A percentile compares a stretch with the other conserved stretches of the same genome.
Evolutionary conservation across 495 filamentous ascomycete genomes (phyloP).

Genomic region (Xanthoparmelia taractica): DNA sequence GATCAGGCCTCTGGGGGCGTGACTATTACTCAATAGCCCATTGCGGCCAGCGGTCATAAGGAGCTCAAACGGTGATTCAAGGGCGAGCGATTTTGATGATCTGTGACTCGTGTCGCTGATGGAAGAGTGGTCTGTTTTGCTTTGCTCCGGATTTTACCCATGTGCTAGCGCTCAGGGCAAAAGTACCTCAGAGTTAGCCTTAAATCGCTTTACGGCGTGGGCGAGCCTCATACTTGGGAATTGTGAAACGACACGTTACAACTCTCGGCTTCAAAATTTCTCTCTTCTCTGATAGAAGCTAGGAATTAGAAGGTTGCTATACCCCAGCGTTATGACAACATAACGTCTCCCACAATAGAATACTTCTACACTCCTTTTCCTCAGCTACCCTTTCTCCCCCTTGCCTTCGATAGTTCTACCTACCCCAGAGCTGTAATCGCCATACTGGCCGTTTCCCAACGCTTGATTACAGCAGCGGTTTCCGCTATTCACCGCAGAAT

Average conservation of each 20-base stretch:
- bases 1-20: background rate
- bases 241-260: constrained; percentile 16
- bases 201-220: constrained; percentile 3
- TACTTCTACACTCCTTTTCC: constrained; percentile 17
- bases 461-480: background rate
- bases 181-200: background rate
- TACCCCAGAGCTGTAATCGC: background rate
- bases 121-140: background rate
- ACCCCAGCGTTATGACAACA: constrained; percentile 3
- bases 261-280: background rate
- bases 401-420: constrained; percentile 13
- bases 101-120: no score
- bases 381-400: constrained; percentile 1
- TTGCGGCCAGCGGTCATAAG: background rate
- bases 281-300: background rate
- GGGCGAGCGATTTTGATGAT: no score
- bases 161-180: background rate
- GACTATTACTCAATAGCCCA: background rate
- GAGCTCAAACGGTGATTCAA: no score
- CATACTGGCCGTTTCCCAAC: background rate
- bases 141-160: background rate
- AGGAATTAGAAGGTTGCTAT: background rate
- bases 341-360: background rate
- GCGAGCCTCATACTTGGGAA: constrained; percentile 1
- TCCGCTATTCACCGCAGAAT: constrained; percentile 28